Percentiles rank a stretch among this genome's conserved stretches.
These are phyloP conservation scores for Arctium minus DNA, from an alignment of 129 eudicot species.

Conservation along the genomic window DNA sequence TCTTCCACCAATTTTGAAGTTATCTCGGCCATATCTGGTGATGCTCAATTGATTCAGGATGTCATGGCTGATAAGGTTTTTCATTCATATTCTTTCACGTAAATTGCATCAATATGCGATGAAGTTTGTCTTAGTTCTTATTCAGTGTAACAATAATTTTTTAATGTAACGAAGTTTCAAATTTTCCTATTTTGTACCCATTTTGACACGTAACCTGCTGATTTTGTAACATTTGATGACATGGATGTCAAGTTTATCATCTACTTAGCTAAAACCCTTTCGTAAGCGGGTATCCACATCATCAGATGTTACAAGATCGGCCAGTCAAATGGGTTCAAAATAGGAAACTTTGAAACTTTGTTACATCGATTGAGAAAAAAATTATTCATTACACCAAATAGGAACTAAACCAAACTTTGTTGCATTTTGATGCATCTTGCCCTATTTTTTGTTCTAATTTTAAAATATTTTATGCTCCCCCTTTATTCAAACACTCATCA, in stretches of 20 bases:
- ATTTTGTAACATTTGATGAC: background rate
- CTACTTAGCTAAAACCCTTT: background rate
- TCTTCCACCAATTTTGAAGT: slow-evolving; percentile 68
- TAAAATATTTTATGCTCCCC: background rate
- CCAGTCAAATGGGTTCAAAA: background rate
- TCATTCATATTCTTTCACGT: background rate
- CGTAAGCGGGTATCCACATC: background rate
- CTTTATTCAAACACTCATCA: background rate
- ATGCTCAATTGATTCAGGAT: slow-evolving; percentile 74
- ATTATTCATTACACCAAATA: background rate
- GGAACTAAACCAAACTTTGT: background rate
- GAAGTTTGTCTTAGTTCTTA: background rate
- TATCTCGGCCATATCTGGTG: slow-evolving; percentile 59
- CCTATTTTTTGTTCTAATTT: background rate
- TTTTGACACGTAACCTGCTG: background rate
- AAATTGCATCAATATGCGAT: background rate
- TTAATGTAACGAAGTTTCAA: background rate
- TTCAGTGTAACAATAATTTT: background rate
- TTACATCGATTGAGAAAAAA: background rate
- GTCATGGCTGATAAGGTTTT: slow-evolving; percentile 74
- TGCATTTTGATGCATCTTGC: background rate
- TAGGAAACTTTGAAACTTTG: background rate
- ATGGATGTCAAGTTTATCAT: background rate
- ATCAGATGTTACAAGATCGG: background rate
- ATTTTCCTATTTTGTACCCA: background rate